A percentile compares a stretch with the other conserved stretches of the same genome.
Conservation (phyloP, 805 yeast genomes). For the Kluyveromyces nonfermentans region DNA sequence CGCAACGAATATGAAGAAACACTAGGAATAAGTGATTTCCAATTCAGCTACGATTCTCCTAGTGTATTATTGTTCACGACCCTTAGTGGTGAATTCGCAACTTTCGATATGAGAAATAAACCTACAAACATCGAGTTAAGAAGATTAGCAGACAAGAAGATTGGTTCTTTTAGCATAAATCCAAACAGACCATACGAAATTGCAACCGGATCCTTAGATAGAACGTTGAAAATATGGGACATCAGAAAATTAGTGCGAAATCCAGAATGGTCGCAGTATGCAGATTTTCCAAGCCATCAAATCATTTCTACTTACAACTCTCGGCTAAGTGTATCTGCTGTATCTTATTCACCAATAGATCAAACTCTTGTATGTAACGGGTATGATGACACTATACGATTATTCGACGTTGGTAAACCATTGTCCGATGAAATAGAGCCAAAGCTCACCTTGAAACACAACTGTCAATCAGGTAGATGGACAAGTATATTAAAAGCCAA, state of each 20-base stretch:
- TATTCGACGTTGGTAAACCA: conserved; percentile 43
- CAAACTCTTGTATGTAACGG: conserved; percentile 80
- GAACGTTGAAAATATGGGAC: conserved; percentile 84
- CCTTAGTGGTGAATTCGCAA: conserved; percentile 67
- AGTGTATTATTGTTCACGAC: conserved; percentile 67
- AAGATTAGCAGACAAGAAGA: conserved; percentile 79
- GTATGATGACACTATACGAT: conserved; percentile 73
- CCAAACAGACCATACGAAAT: conserved; percentile 57
- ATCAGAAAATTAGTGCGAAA: conserved; percentile 41
- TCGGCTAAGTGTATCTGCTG: conserved; percentile 71
- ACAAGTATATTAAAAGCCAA: conserved; percentile 81
- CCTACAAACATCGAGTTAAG: conserved; percentile 30
- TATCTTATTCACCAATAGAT: conserved; percentile 64
- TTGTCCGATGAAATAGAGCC: conserved; percentile 42
- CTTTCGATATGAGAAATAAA: conserved; percentile 56
- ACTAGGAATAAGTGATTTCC: conserved; percentile 68
- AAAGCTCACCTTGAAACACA: conserved; percentile 59
- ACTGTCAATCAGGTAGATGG: conserved; percentile 97
- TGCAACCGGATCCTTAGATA: conserved; percentile 83
- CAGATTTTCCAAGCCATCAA: conserved; percentile 33
- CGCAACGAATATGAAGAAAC: conserved; percentile 45
- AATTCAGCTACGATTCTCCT: conserved; percentile 39
- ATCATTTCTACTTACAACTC: conserved; percentile 53
- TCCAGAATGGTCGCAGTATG: conserved; percentile 51
- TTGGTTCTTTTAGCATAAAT: conserved; percentile 79